phyloP scores from a whole-genome alignment of 495 filamentous ascomycete species.

The Hyphodiscus hymeniophilus region DNA sequence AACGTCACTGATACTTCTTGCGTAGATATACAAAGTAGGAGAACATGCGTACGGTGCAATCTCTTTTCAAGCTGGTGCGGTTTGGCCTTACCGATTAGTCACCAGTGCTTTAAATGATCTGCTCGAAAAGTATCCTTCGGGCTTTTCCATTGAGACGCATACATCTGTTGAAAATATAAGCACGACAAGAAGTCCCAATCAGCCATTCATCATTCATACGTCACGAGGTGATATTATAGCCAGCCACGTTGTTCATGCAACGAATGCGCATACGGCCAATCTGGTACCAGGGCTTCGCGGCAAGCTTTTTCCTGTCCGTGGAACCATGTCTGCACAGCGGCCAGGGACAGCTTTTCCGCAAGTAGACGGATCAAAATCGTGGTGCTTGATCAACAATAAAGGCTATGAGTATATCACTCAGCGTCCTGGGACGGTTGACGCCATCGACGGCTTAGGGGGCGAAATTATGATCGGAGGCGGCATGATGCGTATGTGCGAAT shows the following conservation, averaged over 20 bases:
- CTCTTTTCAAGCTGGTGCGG: conserved; percentile 29
- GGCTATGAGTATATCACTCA: conserved; percentile 32
- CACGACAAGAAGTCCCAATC: not conserved
- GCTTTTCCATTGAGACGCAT: conserved; percentile 31
- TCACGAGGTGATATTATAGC: conserved; percentile 29
- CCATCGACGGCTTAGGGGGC: not conserved
- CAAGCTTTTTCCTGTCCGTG: conserved; percentile 38
- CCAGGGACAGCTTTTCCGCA: conserved; percentile 16
- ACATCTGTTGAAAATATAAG: conserved; percentile 22
- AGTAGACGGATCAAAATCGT: not conserved
- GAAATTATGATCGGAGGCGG: conserved; percentile 10
- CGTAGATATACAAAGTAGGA: conserved; percentile 1
- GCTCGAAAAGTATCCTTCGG: conserved; percentile 16
- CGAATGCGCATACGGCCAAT: conserved; percentile 36
- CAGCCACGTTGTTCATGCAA: conserved; percentile 38
- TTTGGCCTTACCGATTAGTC: conserved; percentile 38
- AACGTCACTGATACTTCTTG: not conserved
- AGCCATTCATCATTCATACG: conserved; percentile 16
- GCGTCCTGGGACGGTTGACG: conserved; percentile 8
- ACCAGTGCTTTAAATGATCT: conserved; percentile 31
- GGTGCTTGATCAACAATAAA: conserved; percentile 27
- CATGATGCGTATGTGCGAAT: too few relatives aligned
- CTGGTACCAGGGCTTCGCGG: conserved; percentile 37
- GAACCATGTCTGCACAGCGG: conserved; percentile 38
- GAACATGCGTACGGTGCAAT: conserved; percentile 26